phyloP scores from a whole-genome alignment of 305 asterid genomes.

The Salvia sclarea region DNA sequence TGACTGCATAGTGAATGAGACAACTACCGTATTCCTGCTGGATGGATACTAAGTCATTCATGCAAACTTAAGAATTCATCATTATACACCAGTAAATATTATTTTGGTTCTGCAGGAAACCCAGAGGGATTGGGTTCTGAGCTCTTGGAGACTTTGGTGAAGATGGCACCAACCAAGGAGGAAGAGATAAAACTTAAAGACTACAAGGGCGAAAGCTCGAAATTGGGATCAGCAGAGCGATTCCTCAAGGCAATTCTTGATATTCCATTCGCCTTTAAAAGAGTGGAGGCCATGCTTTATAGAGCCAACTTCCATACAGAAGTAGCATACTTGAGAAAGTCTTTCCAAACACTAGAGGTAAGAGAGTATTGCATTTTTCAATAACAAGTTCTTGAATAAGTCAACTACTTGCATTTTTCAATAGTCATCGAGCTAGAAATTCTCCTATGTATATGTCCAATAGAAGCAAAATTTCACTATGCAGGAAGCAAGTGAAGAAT shows the following conservation, averaged over 20 bases:
- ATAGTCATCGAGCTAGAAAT: not conserved
- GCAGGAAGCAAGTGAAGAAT: slow-evolving; percentile 86
- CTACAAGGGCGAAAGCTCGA: slow-evolving; percentile 63
- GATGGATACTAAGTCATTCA: not conserved
- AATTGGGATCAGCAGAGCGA: slow-evolving; percentile 85
- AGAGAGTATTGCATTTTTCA: slow-evolving; percentile 3
- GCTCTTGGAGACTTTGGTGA: slow-evolving; percentile 87
- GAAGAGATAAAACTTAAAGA: slow-evolving; percentile 88
- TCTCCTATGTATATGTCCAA: not conserved
- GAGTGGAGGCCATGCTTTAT: slow-evolving; percentile 91
- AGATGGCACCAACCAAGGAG: slow-evolving; percentile 98
- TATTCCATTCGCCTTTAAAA: slow-evolving; percentile 83
- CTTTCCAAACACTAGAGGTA: slow-evolving; percentile 90
- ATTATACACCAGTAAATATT: not conserved
- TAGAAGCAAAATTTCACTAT: not conserved
- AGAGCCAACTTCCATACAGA: slow-evolving; percentile 85
- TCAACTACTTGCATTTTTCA: not conserved
- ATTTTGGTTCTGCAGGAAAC: slow-evolving; percentile 56
- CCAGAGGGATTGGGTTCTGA: slow-evolving; percentile 87
- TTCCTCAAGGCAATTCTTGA: slow-evolving; percentile 83
- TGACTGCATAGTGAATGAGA: not conserved
- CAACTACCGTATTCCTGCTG: not conserved
- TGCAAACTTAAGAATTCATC: not conserved
- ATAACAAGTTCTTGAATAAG: not conserved
- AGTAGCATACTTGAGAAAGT: slow-evolving; percentile 67